Conservation (phyloP, 202 grass and related monocot genomes). For the Brachypodium distachyon region DNA sequence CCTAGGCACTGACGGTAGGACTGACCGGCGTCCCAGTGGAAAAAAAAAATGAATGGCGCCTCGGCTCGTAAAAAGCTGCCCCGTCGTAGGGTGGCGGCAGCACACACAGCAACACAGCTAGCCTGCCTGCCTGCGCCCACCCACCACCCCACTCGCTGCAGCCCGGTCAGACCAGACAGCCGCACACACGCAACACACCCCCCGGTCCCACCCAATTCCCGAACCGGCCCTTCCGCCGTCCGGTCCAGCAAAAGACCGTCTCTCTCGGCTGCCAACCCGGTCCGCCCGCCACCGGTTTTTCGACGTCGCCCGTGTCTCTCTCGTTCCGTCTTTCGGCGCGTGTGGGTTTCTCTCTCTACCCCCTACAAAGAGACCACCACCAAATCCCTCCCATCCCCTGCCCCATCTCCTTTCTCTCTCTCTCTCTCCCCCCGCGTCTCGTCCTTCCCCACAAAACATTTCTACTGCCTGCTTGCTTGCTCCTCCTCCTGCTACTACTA, state of each 20-base stretch:
- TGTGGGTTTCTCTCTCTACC: slow-evolving; percentile 34
- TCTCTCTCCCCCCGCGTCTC: not conserved
- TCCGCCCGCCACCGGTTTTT: not conserved
- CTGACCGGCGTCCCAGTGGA: not conserved
- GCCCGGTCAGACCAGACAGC: slow-evolving; percentile 25
- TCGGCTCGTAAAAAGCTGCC: slow-evolving; percentile 18
- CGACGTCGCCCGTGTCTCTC: not conserved
- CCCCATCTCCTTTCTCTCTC: not conserved
- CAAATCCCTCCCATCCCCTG: slow-evolving; percentile 26
- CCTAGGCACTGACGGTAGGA: too few relatives aligned
- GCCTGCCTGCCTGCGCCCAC: slow-evolving; percentile 18
- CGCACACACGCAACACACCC: slow-evolving; percentile 6
- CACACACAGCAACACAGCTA: too few relatives aligned
- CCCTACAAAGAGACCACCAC: slow-evolving; percentile 71
- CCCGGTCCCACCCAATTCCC: not conserved
- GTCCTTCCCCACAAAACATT: slow-evolving; percentile 15
- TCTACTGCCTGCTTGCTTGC: not conserved
- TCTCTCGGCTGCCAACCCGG: not conserved
- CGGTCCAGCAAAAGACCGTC: not conserved
- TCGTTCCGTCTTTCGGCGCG: not conserved
- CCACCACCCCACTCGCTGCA: not conserved
- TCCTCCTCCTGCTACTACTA: not conserved
- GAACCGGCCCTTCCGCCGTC: not conserved
- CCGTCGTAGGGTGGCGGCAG: not conserved
- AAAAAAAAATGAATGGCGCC: not conserved